Evolutionary conservation across 2,329 filamentous ascomycete species (phyloP).

Genomic region (Sclerotinia trifoliorum): DNA sequence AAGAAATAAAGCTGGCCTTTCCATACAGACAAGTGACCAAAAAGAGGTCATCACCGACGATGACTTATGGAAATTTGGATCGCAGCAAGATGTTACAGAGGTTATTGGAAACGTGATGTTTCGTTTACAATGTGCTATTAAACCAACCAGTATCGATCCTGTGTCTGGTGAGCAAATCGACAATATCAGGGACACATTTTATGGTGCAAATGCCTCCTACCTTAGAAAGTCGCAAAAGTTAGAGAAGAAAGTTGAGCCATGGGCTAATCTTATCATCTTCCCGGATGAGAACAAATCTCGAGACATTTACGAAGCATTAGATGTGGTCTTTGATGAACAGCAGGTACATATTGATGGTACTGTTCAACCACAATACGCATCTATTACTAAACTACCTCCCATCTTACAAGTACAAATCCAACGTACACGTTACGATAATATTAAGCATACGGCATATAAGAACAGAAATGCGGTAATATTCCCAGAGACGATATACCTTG

Average conservation of each 20-base stretch:
- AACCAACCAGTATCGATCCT: slow-evolving; percentile 60
- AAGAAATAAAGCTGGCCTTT: slow-evolving; percentile 39
- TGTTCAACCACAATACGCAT: slow-evolving; percentile 62
- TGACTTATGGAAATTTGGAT: slow-evolving; percentile 40
- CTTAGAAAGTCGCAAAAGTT: slow-evolving; percentile 51
- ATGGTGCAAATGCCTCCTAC: slow-evolving; percentile 60
- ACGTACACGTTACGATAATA: slow-evolving; percentile 69
- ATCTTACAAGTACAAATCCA: slow-evolving; percentile 89
- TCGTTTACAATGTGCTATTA: slow-evolving; percentile 85
- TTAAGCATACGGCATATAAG: slow-evolving; percentile 61
- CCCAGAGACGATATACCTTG: slow-evolving; percentile 79
- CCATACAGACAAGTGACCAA: slow-evolving; percentile 36
- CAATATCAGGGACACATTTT: slow-evolving; percentile 69
- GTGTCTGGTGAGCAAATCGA: slow-evolving; percentile 76
- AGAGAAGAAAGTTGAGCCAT: slow-evolving; percentile 45
- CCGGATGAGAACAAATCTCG: slow-evolving; percentile 50
- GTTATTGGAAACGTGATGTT: slow-evolving; percentile 92
- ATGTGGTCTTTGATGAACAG: slow-evolving; percentile 80
- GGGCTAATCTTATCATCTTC: slow-evolving; percentile 59
- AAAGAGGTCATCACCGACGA: slow-evolving; percentile 37
- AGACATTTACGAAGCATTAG: slow-evolving; percentile 80
- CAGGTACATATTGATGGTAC: slow-evolving; percentile 65
- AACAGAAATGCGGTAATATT: slow-evolving; percentile 76
- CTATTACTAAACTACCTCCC: slow-evolving; percentile 74
- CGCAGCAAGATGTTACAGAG: slow-evolving; percentile 92